phyloP scores from a whole-genome alignment of 139 green algal genomes.

The Chlamydomonas sp. region DNA sequence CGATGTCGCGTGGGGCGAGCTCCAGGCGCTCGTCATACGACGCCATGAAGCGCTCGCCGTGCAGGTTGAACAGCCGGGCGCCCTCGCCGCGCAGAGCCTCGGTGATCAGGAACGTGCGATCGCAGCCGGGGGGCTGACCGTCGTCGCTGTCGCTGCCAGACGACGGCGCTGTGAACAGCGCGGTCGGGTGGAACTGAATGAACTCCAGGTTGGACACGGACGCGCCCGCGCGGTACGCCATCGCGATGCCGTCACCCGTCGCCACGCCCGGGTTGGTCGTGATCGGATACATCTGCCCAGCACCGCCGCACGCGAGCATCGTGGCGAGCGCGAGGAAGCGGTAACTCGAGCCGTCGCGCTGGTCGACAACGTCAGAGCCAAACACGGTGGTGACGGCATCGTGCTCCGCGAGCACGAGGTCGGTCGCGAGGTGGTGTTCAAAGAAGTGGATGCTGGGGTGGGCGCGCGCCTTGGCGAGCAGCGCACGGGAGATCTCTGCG shows the following conservation, averaged over 20 bases:
- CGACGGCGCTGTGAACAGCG: constrained; percentile 68
- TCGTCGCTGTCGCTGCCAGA: too few relatives aligned
- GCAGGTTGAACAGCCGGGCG: constrained; percentile 77
- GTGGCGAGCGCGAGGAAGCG: constrained; percentile 61
- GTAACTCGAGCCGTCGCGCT: constrained; percentile 21
- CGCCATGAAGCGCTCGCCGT: constrained; percentile 91
- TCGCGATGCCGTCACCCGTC: constrained; percentile 94
- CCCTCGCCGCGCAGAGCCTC: constrained; percentile 94
- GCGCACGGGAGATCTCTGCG: constrained; percentile 85
- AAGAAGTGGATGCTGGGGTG: constrained; percentile 72
- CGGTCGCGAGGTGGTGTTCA: constrained; percentile 39
- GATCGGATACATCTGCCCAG: constrained; percentile 88
- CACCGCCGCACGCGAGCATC: constrained; percentile 86
- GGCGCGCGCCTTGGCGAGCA: constrained; percentile 55
- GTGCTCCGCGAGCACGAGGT: constrained; percentile 56
- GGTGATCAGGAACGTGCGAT: constrained; percentile 84
- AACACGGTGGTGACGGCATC: constrained; percentile 59
- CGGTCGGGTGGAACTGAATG: constrained; percentile 97
- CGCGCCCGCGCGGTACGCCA: constrained; percentile 79
- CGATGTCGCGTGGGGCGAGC: constrained; percentile 91
- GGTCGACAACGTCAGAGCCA: constrained; percentile 75
- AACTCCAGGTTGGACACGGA: constrained; percentile 95
- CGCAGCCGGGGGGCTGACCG: constrained; percentile 13
- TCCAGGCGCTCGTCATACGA: constrained; percentile 83
- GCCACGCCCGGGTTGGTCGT: constrained; percentile 95